Evolutionary conservation across 2,329 filamentous ascomycete species (phyloP).

Genomic region (Botrytis elliptica): DNA sequence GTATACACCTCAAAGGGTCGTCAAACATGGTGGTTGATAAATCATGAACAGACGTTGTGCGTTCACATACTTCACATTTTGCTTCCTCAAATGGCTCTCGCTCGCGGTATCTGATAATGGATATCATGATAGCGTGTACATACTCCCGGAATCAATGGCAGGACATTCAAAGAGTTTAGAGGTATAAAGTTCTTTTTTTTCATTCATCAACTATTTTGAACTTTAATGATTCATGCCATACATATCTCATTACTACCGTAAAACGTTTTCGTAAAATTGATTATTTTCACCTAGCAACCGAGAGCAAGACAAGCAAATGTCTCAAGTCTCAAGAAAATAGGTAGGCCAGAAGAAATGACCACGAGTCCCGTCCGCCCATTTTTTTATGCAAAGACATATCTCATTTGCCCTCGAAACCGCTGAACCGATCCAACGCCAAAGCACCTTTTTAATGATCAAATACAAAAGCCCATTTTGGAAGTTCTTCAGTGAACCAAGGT

Average conservation of each 20-base stretch:
- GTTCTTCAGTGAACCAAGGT: conserved; percentile 6
- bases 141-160: not conserved
- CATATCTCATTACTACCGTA: conserved; percentile 20
- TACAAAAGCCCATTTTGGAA: conserved; percentile 16
- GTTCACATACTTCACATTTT: not conserved
- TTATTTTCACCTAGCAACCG: conserved; percentile 11
- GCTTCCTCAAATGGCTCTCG: not conserved
- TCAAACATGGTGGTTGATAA: not conserved
- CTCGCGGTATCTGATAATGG: not conserved
- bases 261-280: conserved; percentile 13
- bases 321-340: conserved; percentile 15
- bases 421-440: conserved; percentile 24
- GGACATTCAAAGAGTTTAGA: not conserved
- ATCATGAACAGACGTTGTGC: not conserved
- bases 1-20: not conserved
- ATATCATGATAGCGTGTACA: not conserved
- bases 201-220: conserved; percentile 15
- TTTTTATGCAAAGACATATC: conserved; percentile 25
- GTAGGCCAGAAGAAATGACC: conserved; percentile 21
- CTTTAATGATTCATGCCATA: conserved; percentile 8
- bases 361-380: conserved; percentile 18
- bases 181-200: conserved; percentile 21
- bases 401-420: conserved; percentile 20
- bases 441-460: conserved; percentile 22
- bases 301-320: conserved; percentile 1